A percentile compares a stretch with the other conserved stretches of the same genome.
Conservation (phyloP, 2,329 filamentous ascomycete genomes). For the Alternaria alternata region DNA sequence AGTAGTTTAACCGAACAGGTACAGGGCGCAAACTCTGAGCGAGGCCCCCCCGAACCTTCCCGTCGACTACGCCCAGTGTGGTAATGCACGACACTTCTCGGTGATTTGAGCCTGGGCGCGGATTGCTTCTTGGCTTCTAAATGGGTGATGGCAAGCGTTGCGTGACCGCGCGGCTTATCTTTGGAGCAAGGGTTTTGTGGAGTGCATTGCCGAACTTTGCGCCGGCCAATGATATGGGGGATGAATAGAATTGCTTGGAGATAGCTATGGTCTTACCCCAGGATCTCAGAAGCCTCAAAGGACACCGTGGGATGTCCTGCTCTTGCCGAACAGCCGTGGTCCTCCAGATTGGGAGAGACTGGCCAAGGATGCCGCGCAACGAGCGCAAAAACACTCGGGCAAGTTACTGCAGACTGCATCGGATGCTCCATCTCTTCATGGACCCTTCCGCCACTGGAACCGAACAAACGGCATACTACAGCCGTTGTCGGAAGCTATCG, state of each 20-base stretch:
- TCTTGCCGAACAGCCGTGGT: constrained; percentile 2
- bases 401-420: not conserved
- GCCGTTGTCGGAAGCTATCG: constrained; percentile 7
- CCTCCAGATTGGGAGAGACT: not conserved
- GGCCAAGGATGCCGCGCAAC: not conserved
- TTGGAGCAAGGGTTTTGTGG: constrained; percentile 8
- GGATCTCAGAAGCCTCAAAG: not conserved
- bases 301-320: not conserved
- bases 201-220: constrained; percentile 20
- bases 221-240: constrained; percentile 13
- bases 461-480: constrained; percentile 1
- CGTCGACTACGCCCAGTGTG: constrained; percentile 18
- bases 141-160: not conserved
- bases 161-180: constrained; percentile 8
- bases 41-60: constrained; percentile 20
- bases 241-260: not conserved
- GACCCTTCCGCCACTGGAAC: not conserved
- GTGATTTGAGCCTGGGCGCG: not conserved
- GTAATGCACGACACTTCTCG: constrained; percentile 27
- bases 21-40: constrained; percentile 17
- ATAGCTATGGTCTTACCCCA: constrained; percentile 3
- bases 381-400: not conserved
- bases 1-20: constrained; percentile 25
- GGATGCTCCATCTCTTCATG: not conserved
- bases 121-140: not conserved